Evolutionary conservation across 2,329 filamentous ascomycete genomes (phyloP).

Genomic region (Lasiodiplodia hormozganensis): DNA sequence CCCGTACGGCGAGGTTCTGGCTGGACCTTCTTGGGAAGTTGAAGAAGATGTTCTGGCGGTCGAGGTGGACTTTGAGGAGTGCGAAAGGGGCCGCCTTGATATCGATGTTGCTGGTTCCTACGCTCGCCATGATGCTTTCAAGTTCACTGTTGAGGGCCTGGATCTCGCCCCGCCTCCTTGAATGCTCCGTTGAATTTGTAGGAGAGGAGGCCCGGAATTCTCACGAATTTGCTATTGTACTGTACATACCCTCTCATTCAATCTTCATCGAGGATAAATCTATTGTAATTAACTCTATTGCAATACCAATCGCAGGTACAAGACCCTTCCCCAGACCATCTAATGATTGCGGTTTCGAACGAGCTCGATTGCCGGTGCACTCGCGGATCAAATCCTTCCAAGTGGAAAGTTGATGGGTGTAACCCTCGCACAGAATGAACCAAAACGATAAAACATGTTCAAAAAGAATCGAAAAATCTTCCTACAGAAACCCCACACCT

Average conservation of each 20-base stretch:
- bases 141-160: conserved; percentile 65
- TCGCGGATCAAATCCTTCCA: not conserved
- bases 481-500: not conserved
- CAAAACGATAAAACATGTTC: not conserved
- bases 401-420: not conserved
- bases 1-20: conserved; percentile 79
- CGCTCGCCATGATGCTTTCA: conserved; percentile 73
- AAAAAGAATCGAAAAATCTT: not conserved
- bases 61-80: conserved; percentile 88
- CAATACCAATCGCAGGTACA: too few relatives aligned
- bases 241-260: not conserved
- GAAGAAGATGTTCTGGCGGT: conserved; percentile 71
- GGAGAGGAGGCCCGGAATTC: not conserved
- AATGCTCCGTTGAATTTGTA: not conserved
- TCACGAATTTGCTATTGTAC: not conserved
- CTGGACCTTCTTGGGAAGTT: conserved; percentile 81
- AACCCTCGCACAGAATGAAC: not conserved
- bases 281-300: not conserved
- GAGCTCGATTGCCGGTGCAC: not conserved
- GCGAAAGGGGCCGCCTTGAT: conserved; percentile 80
- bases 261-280: not conserved
- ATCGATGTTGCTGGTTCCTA: conserved; percentile 87
- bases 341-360: not conserved
- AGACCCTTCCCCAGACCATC: too few relatives aligned
- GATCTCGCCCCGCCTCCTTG: conserved; percentile 65